Evolutionary conservation across 2,329 filamentous ascomycete species (phyloP), one percentile per base, ranked within the genome.

Genomic region (Tolypocladium tropicale): DNA sequence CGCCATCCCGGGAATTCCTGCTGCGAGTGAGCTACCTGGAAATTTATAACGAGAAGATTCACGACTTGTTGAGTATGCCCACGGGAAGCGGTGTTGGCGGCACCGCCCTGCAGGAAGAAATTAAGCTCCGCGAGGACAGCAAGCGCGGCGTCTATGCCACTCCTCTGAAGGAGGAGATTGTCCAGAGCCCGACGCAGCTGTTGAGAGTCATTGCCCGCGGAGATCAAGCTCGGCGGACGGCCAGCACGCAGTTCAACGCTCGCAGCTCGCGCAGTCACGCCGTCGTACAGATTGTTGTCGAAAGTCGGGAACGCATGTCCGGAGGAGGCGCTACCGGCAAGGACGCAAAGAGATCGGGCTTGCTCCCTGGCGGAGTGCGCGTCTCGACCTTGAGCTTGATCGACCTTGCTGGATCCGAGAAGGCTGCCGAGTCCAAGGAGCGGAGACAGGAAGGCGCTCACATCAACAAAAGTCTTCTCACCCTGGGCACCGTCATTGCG

Each of bases 31-130:
- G 93, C 77, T 99, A 99, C 68, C 79, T 99, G 60, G 94, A 99
- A 74, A 99, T 99, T 59, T 99, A 99, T 75, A 99, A 99, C 66
- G 94, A 99, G 69, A 95, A 84, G 72, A 97, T 99, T 57, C 89
- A 96, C 68, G 94, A 99, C 72, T 76, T 99, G 53, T 78, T 99
- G 49, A 93, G 88, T 61, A 86, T 90, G 70, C 80, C 90, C 1
- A 79, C 81, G 1, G 79, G 79, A 14, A 75, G 73, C 43, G 82
- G 78, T 6, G 67, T 78, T 21, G 84, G 81, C 23, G 76, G 76
- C 21, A 76, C 73, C 14, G 76, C 69, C 11, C 74, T 77, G 39
- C 88, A 92, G 61, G 94, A 99, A 63, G 94, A 99, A 68, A 99
- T 99, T 72, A 97, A 99, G 72, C 76, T 99, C 56, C 87, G 94